These are phyloP conservation scores for Tolypocladium amazonense DNA, from an alignment of 2,329 filamentous ascomycete species.

Conservation along the genomic window DNA sequence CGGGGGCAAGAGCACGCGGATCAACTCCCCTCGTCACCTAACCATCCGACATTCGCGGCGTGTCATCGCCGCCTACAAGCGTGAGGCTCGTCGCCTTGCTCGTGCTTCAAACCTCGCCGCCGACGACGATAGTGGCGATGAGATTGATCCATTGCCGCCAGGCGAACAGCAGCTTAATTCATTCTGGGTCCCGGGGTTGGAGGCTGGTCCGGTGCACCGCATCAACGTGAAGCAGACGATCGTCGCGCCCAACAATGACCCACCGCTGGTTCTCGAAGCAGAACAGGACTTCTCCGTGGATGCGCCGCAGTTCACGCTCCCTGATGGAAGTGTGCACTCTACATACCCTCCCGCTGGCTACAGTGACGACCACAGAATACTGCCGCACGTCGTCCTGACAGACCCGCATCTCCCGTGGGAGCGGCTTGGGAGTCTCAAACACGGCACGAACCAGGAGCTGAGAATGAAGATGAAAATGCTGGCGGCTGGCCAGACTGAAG, in stretches of 20 bases:
- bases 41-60: not conserved
- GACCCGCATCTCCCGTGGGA: constrained; percentile 35
- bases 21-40: not conserved
- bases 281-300: constrained; percentile 22
- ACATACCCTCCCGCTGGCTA: constrained; percentile 29
- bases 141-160: not conserved
- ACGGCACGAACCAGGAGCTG: not conserved
- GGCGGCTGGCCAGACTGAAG: not conserved
- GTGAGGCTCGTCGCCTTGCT: not conserved
- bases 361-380: constrained; percentile 16
- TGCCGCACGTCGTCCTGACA: constrained; percentile 34
- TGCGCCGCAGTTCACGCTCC: constrained; percentile 23
- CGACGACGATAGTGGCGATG: not conserved
- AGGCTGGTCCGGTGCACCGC: constrained; percentile 6
- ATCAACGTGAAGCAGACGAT: constrained; percentile 4
- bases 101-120: not conserved
- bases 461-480: no score
- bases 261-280: not conserved
- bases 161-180: constrained; percentile 9
- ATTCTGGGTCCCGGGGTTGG: constrained; percentile 8
- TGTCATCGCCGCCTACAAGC: not conserved
- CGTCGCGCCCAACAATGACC: not conserved
- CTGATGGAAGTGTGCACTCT: constrained; percentile 20
- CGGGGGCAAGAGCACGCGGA: not conserved
- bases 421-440: constrained; percentile 12